Evolutionary conservation across 768 basidiomycete species (phyloP).

Genomic region (Boletellus emodensis): DNA sequence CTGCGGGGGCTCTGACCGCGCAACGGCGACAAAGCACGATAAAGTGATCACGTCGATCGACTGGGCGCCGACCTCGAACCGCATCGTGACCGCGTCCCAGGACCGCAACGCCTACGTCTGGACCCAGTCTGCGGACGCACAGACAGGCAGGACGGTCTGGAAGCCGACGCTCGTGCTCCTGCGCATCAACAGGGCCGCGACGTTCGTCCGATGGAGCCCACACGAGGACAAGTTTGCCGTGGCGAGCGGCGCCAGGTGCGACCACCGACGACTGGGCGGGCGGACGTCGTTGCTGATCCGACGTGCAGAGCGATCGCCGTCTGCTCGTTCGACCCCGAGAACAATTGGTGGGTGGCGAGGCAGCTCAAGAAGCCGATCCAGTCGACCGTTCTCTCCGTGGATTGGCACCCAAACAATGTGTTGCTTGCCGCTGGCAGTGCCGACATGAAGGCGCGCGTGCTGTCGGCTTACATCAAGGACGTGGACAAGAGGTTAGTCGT

Average conservation of each 20-base stretch:
- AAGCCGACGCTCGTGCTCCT: slow-evolving; percentile 96
- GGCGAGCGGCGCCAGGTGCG: slow-evolving; percentile 87
- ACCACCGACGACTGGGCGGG: not conserved
- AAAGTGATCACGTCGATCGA: slow-evolving; percentile 97
- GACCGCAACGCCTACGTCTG: slow-evolving; percentile 99
- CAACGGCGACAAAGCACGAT: slow-evolving; percentile 67
- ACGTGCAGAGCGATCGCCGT: slow-evolving; percentile 78
- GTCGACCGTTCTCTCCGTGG: slow-evolving; percentile 88
- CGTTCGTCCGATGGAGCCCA: slow-evolving; percentile 93
- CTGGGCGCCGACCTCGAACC: slow-evolving; percentile 96
- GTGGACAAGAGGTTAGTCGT: slow-evolving; percentile 78
- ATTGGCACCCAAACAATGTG: slow-evolving; percentile 99
- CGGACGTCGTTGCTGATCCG: not conserved
- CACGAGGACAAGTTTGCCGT: slow-evolving; percentile 99
- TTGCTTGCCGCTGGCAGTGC: slow-evolving; percentile 95
- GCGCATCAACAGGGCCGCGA: slow-evolving; percentile 93
- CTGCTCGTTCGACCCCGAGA: slow-evolving; percentile 96
- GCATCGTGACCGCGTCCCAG: slow-evolving; percentile 98
- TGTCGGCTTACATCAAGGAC: slow-evolving; percentile 98
- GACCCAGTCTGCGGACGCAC: slow-evolving; percentile 74
- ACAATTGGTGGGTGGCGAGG: slow-evolving; percentile 99
- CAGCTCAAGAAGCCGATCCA: slow-evolving; percentile 96
- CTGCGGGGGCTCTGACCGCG: not conserved
- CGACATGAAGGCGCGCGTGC: slow-evolving; percentile 95
- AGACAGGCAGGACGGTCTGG: slow-evolving; percentile 74